Evolutionary conservation across 1,284 basidiomycete genomes (phyloP).

Genomic region (Neolentinus lepideus): DNA sequence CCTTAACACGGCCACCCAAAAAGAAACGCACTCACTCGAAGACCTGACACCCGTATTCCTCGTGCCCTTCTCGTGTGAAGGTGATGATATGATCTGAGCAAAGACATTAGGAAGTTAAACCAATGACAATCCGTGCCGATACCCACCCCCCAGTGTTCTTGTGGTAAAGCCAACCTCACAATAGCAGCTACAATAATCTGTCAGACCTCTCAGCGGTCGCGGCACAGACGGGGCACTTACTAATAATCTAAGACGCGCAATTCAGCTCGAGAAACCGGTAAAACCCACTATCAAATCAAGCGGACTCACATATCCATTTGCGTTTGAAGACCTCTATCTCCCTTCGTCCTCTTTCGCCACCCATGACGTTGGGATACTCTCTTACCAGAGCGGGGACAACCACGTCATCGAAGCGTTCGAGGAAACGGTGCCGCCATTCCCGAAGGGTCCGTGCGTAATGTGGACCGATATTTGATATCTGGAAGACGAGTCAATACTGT

Average conservation of each 20-base stretch:
- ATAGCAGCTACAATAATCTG: constrained; percentile 46
- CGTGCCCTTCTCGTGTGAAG: constrained; percentile 52
- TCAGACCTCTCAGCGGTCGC: constrained; percentile 1
- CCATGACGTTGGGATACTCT: constrained; percentile 56
- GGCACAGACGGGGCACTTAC: constrained; percentile 20
- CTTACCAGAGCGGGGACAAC: constrained; percentile 56
- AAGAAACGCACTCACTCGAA: constrained; percentile 14
- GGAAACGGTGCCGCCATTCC: constrained; percentile 72
- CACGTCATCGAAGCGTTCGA: constrained; percentile 51
- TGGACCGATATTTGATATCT: constrained; percentile 70
- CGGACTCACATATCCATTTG: constrained; percentile 74
- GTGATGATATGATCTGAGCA: constrained; percentile 48
- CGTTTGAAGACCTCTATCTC: constrained; percentile 73
- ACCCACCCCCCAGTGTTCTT: constrained; percentile 57
- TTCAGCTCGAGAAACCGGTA: background rate
- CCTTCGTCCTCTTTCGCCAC: constrained; percentile 32
- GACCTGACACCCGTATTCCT: constrained; percentile 41
- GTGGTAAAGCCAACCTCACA: constrained; percentile 73
- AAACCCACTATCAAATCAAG: constrained; percentile 8
- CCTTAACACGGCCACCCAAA: background rate
- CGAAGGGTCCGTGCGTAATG: constrained; percentile 80
- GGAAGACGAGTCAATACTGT: background rate
- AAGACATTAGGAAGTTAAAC: constrained; percentile 8
- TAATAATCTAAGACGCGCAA: constrained; percentile 28
- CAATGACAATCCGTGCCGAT: background rate